Base-by-base conservation (phyloP, 495 filamentous ascomycete genomes). In the Amphirosellinia nigrospora region DNA sequence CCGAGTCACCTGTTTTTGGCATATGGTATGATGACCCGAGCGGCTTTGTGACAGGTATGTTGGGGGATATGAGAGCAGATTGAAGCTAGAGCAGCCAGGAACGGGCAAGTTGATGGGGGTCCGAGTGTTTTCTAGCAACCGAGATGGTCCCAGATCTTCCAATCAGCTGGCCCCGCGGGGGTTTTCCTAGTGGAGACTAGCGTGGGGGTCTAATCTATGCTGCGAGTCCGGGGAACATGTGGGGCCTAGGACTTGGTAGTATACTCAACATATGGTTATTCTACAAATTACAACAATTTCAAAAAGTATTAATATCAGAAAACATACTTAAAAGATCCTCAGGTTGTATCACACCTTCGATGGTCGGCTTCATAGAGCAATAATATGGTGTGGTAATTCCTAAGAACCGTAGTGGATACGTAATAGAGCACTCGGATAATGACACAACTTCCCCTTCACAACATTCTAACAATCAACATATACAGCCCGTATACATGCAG, bases 71-170 rank as follows among this genome's bases (percentile, higher is more conserved):
- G 67, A 59, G 68, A 59, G 53, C 48, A 4, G 19, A 45, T 15
- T 16, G 50, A 60, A 28, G 56, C 66, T 61, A 62, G 62, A 69
- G 66, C 55, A 43, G 66, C 59, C 59, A 64, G 50, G 50, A 4
- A 43, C 45, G 11, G 38, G 39, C 38, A n/a, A 65, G 66, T 73
- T 59, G 73, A 75, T 77, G 75, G 75, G 75, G 75, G 75, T 77
- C 75, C 64, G 70, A 5, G 52, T 66, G 71, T 75, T 77, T 71
- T 71, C 39, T 67, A 76, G 11, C 4, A 16, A 9, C 60, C 16
- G 26, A 8, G 60, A 56, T 13, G n/a, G 34, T n/a, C n/a, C n/a
- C n/a, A 15, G 68, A 46, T 58, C 65, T 45, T 4, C 60, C 30
- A 53, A 30, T 26, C 16, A 21, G 55, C 36, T 36, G 34, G 3